A percentile compares a stretch with the other conserved stretches of the same genome.
Evolutionary conservation across 441 rosid genomes (phyloP).

Genomic region (Kokia cookei): DNA sequence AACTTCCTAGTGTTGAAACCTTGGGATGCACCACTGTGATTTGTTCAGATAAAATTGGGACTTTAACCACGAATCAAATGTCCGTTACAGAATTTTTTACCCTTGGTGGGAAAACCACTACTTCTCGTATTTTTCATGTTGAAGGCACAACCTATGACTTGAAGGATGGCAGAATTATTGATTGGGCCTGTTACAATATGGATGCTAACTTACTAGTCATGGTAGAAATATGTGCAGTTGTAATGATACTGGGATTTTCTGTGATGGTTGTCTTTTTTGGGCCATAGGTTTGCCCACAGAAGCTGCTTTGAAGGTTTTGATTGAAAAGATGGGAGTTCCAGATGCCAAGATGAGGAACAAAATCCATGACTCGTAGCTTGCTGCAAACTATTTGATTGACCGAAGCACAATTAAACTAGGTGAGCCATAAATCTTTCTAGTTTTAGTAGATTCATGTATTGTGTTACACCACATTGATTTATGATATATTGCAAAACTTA

Average conservation of each 20-base stretch:
- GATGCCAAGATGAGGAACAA: conserved; percentile 44
- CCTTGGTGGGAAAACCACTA: conserved; percentile 57
- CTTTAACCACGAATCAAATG: conserved; percentile 91
- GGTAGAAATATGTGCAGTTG: conserved; percentile 84
- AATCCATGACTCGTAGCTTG: conserved; percentile 43
- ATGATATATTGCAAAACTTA: conserved; percentile 21
- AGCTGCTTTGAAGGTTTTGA: conserved; percentile 89
- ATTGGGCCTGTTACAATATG: conserved; percentile 79
- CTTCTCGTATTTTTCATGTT: conserved; percentile 50
- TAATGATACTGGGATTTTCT: conserved; percentile 76
- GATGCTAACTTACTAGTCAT: conserved; percentile 80
- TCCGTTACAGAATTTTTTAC: conserved; percentile 79
- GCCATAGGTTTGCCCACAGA: conserved; percentile 95
- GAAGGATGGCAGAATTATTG: conserved; percentile 80
- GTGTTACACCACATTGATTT: background rate
- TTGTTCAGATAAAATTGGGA: conserved; percentile 62
- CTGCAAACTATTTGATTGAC: conserved; percentile 54
- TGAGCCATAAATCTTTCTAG: conserved; percentile 19
- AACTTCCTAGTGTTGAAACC: conserved; percentile 93
- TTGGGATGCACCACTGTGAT: conserved; percentile 63
- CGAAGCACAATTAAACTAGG: conserved; percentile 59
- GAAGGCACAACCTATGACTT: conserved; percentile 94
- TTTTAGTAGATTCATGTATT: background rate
- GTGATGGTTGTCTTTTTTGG: conserved; percentile 65
- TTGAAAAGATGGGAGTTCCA: conserved; percentile 88